Evolutionary conservation across 2,329 filamentous ascomycete species (phyloP).

Genomic region (Pseudocercospora eumusae): DNA sequence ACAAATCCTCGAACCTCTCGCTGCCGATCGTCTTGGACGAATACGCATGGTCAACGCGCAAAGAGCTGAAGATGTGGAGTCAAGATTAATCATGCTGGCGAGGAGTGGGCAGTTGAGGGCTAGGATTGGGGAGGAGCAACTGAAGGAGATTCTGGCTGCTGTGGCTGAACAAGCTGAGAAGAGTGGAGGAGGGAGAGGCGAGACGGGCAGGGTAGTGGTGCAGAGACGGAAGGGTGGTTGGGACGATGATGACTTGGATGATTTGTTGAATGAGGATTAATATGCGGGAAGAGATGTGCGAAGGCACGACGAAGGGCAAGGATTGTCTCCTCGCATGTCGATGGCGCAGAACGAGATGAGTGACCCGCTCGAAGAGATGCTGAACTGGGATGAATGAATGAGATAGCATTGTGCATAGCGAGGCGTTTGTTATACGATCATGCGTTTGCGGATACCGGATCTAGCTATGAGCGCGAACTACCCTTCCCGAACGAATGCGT

Average conservation of each 20-base stretch:
- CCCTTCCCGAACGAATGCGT: slow-evolving; percentile 13
- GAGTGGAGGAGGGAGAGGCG: slow-evolving; percentile 44
- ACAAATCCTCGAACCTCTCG: slow-evolving; percentile 93
- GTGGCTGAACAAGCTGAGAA: slow-evolving; percentile 73
- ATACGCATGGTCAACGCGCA: slow-evolving; percentile 95
- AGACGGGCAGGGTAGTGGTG: slow-evolving; percentile 78
- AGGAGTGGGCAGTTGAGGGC: slow-evolving; percentile 79
- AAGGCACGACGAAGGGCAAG: slow-evolving; percentile 44
- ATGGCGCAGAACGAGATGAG: slow-evolving; percentile 98
- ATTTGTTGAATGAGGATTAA: slow-evolving; percentile 58
- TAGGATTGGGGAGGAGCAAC: slow-evolving; percentile 88
- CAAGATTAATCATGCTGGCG: slow-evolving; percentile 87
- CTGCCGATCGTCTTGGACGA: slow-evolving; percentile 86
- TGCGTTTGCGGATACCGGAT: not conserved
- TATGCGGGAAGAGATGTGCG: not conserved
- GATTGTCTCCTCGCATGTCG: slow-evolving; percentile 82
- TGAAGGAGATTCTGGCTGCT: slow-evolving; percentile 86
- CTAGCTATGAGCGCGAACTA: not conserved
- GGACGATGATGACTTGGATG: slow-evolving; percentile 79
- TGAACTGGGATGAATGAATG: not conserved
- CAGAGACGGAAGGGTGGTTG: slow-evolving; percentile 79
- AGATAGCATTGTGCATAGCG: not conserved
- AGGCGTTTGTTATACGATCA: not conserved
- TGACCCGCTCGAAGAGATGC: slow-evolving; percentile 35
- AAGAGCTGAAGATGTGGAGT: slow-evolving; percentile 86